Conservation (phyloP, 768 basidiomycete species). For the Xerocomus spinulosus region DNA sequence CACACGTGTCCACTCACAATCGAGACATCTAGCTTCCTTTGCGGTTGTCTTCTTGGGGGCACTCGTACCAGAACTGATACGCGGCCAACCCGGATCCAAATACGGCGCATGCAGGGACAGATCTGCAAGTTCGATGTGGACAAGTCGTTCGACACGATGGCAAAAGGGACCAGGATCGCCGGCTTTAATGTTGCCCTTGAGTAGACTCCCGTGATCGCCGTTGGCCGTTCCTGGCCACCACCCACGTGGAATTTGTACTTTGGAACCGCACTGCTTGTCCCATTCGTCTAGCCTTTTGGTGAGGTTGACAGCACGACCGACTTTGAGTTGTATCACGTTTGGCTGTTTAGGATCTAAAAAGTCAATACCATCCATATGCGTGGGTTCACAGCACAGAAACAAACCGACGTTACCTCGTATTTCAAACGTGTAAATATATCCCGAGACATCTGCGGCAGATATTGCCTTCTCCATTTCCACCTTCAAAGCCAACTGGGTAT, state of each 20-base stretch:
- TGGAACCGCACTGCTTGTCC: slow-evolving; percentile 77
- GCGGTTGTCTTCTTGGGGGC: slow-evolving; percentile 14
- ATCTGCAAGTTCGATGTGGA: slow-evolving; percentile 79
- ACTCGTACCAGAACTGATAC: slow-evolving; percentile 29
- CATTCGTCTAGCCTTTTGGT: slow-evolving; percentile 72
- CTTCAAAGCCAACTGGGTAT: slow-evolving; percentile 56
- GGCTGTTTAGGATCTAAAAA: slow-evolving; percentile 30
- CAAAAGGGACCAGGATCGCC: slow-evolving; percentile 62
- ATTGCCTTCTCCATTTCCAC: slow-evolving; percentile 51
- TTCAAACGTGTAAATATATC: slow-evolving; percentile 82
- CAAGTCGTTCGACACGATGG: slow-evolving; percentile 71
- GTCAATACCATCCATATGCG: slow-evolving; percentile 5
- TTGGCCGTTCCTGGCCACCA: slow-evolving; percentile 62
- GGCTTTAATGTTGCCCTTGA: slow-evolving; percentile 61
- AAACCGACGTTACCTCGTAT: slow-evolving; percentile 51
- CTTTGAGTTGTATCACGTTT: slow-evolving; percentile 61
- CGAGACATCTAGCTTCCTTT: slow-evolving; percentile 33
- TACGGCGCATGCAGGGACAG: slow-evolving; percentile 55
- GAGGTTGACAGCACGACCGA: slow-evolving; percentile 73
- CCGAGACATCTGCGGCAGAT: slow-evolving; percentile 55
- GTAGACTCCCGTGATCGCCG: slow-evolving; percentile 42
- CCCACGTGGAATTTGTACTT: slow-evolving; percentile 67
- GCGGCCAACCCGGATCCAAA: slow-evolving; percentile 47
- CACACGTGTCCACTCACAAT: slow-evolving; percentile 38
- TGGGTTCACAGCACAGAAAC: not conserved